Base-by-base conservation (phyloP, 2,329 filamentous ascomycete species). In the Penicillium olsonii region DNA sequence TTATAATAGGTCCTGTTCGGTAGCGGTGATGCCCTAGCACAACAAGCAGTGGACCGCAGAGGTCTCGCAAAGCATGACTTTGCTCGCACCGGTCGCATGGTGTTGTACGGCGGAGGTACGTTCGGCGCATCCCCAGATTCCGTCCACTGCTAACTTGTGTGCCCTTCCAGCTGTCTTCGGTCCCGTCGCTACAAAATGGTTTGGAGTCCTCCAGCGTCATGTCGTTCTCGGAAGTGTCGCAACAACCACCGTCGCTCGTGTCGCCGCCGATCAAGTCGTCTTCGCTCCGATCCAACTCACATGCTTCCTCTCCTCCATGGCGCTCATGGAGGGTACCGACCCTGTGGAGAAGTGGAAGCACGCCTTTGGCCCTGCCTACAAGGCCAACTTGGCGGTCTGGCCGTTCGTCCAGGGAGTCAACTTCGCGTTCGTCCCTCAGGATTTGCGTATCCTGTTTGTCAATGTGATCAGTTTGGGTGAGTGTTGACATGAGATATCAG, bases 321-420 rank as follows among this genome's bases (percentile, higher is more conserved):
- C 91, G 14, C 79, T 87, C 52, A 79, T 94, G 71, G 90, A 95
- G 72, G 89, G 90, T 14, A 72, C 66, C 8, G 76, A 79, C 57
- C 82, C 84, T 1, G 71, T 75, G 61, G 82, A 91, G 64, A 92
- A 92, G 74, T 78, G 94, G 47, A 73, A 82, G 52, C 84, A 80
- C 63, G 87, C 82, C 52, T 96, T 91, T 74, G 71, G 74, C 58
- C 78, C 82, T 11, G 88, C 88, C 26, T 81, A 96, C 64, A 81
- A 81, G 69, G 87, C 89, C 68, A 96, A 96, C 76, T 90, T 90
- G 80, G 82, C 90, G 76, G 72, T 96, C 48, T 96, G 92, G 92
- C 92, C 92, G 3, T 77, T 76, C 60, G 90, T 95, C 48, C 92
- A 96, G 76, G 77, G 87, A 45, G 79, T 87, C 65, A 96, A 96